Evolutionary conservation across 345 rosid genomes (phyloP), one percentile per base, ranked within the genome.

Genomic region (Populus ilicifolia): DNA sequence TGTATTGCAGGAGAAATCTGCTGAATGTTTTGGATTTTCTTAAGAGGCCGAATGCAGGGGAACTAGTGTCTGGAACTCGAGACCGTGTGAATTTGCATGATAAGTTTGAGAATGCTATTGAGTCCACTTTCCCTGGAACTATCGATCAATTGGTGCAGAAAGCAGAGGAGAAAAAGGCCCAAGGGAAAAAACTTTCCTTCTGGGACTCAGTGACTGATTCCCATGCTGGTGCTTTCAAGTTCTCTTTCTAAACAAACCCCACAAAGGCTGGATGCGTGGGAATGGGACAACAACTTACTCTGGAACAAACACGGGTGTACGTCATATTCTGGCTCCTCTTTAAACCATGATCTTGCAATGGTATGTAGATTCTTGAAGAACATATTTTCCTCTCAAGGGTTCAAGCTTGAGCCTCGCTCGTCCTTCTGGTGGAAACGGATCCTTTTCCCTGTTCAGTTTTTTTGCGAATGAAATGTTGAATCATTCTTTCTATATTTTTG

Each of bases 1-100:
- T 44, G 5, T 54, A 8, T 70, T 84, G 80, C 93, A 96, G 99
- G 91, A 92, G 93, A 52, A 96, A 96, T 80, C 79, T 96, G 84
- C 67, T 93, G 83, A 89, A 92, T 61, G 99, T 93, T 72, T 56
- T 93, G 83, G 93, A 92, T 54, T 96, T 96, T 82, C 88, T 96
- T 43, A 91, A 89, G 88, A 89, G 87, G 81, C 98, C 99, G 0
- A 93, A 93, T 82, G 98, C 97, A 3, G 85, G 88, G 39, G 89
- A 82, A 38, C 92, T 96, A 0, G 97, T 96, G 50, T 96, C 99
- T 1, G 98, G 98, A 74, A 95, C 98, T 65, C 83, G 59, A 52
- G 99, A 95, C 82, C 85, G 96, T 65, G 92, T 86, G 71, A 93
- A 93, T 80, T 81, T 95, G 82, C 85, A 92, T 21, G 88, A 89